A percentile compares a stretch with the other conserved stretches of the same genome.
Evolutionary conservation across 768 basidiomycete species (phyloP).

Genomic region (Agaricus sinodeliciosus): DNA sequence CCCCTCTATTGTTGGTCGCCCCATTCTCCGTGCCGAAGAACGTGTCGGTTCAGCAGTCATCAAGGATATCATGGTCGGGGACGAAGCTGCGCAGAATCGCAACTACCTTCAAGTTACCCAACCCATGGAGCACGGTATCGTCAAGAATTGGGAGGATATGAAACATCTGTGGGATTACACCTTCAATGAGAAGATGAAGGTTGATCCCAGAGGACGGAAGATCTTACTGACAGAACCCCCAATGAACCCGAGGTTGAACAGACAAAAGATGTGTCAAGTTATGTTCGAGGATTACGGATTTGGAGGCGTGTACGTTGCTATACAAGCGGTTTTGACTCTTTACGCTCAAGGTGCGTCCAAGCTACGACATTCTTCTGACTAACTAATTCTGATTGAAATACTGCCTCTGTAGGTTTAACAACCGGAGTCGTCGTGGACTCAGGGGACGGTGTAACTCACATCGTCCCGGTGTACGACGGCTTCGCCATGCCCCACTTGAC

Average conservation of each 20-base stretch:
- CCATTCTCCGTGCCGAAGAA: constrained; percentile 96
- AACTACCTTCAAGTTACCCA: constrained; percentile 96
- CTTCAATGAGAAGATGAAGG: constrained; percentile 89
- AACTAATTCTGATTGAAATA: neutral
- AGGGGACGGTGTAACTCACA: constrained; percentile 98
- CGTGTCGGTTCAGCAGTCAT: constrained; percentile 81
- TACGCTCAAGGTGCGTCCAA: constrained; percentile 89
- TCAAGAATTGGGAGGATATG: constrained; percentile 99
- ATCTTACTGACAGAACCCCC: constrained; percentile 95
- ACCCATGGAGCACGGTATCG: constrained; percentile 99
- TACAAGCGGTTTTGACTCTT: constrained; percentile 95
- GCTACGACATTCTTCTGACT: neutral
- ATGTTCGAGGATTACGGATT: constrained; percentile 99
- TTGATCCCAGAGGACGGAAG: constrained; percentile 84
- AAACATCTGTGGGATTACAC: constrained; percentile 97
- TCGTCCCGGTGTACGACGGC: constrained; percentile 97
- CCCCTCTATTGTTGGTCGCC: constrained; percentile 93
- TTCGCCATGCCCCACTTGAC: constrained; percentile 94
- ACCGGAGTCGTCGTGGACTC: constrained; percentile 99
- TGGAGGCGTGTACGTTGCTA: constrained; percentile 92
- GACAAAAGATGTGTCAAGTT: constrained; percentile 92
- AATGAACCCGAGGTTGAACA: constrained; percentile 94
- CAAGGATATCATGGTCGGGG: constrained; percentile 98
- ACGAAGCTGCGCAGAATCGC: constrained; percentile 90
- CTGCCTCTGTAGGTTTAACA: constrained; percentile 66